phyloP scores from a whole-genome alignment of 768 basidiomycete species.

The Rhodotorula taiwanensis region DNA sequence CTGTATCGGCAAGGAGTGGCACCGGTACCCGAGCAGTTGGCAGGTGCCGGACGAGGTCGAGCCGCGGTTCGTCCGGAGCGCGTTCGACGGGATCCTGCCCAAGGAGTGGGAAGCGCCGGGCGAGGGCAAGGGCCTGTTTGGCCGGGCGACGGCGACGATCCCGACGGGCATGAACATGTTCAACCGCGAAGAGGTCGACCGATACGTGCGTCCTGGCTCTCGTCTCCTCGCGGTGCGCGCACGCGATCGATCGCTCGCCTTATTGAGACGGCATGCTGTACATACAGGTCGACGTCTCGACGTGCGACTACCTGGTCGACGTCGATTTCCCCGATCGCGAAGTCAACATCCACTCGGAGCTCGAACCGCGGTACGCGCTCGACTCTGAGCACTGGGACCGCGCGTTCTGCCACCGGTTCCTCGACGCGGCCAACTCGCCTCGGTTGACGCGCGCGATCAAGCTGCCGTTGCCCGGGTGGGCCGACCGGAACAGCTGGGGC shows the following conservation, averaged over 20 bases:
- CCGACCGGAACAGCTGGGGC: constrained; percentile 65
- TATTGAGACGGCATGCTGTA: constrained; percentile 15
- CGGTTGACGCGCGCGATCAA: constrained; percentile 69
- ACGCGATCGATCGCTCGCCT: constrained; percentile 7
- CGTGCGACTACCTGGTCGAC: constrained; percentile 87
- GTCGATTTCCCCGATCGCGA: constrained; percentile 74
- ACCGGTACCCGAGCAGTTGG: constrained; percentile 86
- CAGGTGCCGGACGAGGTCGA: constrained; percentile 73
- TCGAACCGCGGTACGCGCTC: constrained; percentile 73
- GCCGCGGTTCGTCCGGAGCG: constrained; percentile 85
- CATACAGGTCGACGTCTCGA: constrained; percentile 56
- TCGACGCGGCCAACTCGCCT: constrained; percentile 70
- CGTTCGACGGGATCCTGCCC: constrained; percentile 82
- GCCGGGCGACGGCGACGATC: constrained; percentile 47
- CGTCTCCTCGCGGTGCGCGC: not conserved
- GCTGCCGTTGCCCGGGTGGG: constrained; percentile 67
- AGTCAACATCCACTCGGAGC: constrained; percentile 11
- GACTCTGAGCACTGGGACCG: constrained; percentile 69
- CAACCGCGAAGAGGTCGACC: constrained; percentile 68
- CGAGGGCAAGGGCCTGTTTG: constrained; percentile 41
- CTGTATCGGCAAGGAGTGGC: constrained; percentile 92
- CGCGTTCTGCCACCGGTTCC: constrained; percentile 70
- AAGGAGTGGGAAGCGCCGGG: constrained; percentile 61
- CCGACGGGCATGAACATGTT: constrained; percentile 72
- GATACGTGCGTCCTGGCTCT: constrained; percentile 58